Base-by-base conservation (phyloP, 805 yeast species). In the Wickerhamiella cacticola region DNA sequence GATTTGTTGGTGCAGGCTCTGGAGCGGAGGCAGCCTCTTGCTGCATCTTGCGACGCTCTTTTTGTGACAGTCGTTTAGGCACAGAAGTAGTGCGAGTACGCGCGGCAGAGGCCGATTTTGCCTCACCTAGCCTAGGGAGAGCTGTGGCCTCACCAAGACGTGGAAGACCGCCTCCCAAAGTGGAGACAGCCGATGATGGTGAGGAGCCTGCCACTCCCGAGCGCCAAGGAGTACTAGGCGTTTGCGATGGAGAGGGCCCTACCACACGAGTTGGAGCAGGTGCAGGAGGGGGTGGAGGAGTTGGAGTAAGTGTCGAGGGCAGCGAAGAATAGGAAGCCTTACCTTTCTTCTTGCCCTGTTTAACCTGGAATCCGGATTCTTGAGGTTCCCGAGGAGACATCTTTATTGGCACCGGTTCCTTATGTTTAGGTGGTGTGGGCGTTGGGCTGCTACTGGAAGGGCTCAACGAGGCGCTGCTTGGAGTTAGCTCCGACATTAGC, bases 31-130 rank as follows among this genome's bases (percentile, higher is more conserved):
- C 19, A 16, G 23, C 26, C 15, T 39, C 41, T 18, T 23, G 41
- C 24, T 44, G 35, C 21, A 44, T 7, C 15, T 24, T 33, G 21
- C 29, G 33, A 4, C 47, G 34, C 22, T 44, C 47, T 21, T 44
- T 44, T 28, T 44, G 47, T 2, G 47, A 44, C 13, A 44, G 40
- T 4, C 47, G 41, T 15, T 33, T 33, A 2, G 41, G 41, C 3
- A 26, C 41, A 5, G 47, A 44, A 9, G 47, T 25, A 2, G 47
- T 35, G 19, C 47, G 41, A 2, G 47, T 34, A 7, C 47, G 41
- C 24, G 23, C 10, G 28, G 33, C 13, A 15, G 34, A 35, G 12
- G 46, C 28, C 29, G 39, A 31, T 15, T n/a, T 12, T 6, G 36
- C 18, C n/a, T 31, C 36, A 5, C 36, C 19, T 4, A 31, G 19